Evolutionary conservation across 768 basidiomycete genomes (phyloP).

Genomic region (Lentinula detonsa): DNA sequence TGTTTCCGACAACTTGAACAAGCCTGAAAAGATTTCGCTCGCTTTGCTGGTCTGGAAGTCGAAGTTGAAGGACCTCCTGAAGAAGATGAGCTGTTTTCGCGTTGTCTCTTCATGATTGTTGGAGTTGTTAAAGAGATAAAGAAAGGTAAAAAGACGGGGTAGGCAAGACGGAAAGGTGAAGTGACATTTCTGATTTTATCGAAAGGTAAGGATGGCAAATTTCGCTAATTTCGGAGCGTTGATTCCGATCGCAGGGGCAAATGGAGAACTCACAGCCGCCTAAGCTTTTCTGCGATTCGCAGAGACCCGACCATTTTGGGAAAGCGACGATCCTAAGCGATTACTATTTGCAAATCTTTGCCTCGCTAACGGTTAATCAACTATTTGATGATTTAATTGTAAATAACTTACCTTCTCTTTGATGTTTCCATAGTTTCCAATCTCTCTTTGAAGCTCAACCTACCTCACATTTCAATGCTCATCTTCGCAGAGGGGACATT

Average conservation of each 20-base stretch:
- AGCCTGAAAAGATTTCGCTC: conserved; percentile 31
- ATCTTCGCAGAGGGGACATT: no score
- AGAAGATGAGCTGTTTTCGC: not conserved
- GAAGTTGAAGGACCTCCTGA: not conserved
- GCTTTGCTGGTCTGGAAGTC: conserved; percentile 12
- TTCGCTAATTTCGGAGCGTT: not conserved
- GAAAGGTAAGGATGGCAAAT: not conserved
- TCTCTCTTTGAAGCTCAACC: not conserved
- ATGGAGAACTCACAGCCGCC: not conserved
- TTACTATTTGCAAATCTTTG: not conserved
- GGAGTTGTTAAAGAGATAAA: not conserved
- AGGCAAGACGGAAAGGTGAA: not conserved
- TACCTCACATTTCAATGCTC: no score
- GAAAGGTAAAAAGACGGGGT: not conserved
- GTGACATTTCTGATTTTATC: not conserved
- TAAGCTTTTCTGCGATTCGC: not conserved
- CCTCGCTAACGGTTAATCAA: not conserved
- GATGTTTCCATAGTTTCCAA: no score
- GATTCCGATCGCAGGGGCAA: not conserved
- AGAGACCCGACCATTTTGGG: not conserved
- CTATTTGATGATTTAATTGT: not conserved
- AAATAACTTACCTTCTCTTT: not conserved
- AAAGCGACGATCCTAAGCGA: not conserved
- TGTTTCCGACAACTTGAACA: conserved; percentile 36
- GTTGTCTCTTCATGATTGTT: not conserved